phyloP scores from a whole-genome alignment of 2,329 filamentous ascomycete species.

The Didymella sp. region DNA sequence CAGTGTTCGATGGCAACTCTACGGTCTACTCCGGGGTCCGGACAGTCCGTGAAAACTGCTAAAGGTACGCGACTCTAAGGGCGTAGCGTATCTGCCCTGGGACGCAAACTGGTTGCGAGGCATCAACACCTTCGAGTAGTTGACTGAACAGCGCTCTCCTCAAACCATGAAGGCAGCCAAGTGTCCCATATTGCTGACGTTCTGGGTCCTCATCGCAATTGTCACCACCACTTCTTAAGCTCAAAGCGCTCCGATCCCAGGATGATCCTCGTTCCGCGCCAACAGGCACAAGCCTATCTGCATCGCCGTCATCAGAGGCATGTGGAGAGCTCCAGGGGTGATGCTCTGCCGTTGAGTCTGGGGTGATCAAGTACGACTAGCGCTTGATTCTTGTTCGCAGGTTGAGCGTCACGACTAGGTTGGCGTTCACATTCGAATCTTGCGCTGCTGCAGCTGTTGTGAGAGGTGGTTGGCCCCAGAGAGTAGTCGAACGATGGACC shows the following conservation, averaged over 20 bases:
- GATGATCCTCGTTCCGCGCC: background rate
- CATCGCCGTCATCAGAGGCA: background rate
- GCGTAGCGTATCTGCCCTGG: background rate
- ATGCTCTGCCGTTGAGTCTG: background rate
- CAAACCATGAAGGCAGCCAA: background rate
- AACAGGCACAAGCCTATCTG: background rate
- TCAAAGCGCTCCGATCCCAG: background rate
- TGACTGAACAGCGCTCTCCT: background rate
- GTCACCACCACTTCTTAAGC: background rate
- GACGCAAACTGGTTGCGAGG: background rate
- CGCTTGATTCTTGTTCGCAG: too few species aligned
- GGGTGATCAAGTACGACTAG: background rate
- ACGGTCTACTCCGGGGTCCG: background rate
- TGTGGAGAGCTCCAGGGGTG: background rate
- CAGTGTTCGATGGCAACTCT: background rate
- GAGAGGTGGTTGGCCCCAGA: background rate
- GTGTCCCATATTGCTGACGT: background rate
- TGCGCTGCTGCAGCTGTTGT: background rate
- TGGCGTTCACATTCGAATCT: background rate
- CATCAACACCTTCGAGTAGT: background rate
- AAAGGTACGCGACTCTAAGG: background rate
- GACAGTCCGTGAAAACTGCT: background rate
- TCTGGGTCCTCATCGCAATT: background rate
- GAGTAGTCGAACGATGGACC: background rate
- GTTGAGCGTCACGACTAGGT: background rate